A percentile compares a stretch with the other conserved stretches of the same genome.
Conservation (phyloP, 441 rosid genomes). For the Erysimum pusillum region DNA sequence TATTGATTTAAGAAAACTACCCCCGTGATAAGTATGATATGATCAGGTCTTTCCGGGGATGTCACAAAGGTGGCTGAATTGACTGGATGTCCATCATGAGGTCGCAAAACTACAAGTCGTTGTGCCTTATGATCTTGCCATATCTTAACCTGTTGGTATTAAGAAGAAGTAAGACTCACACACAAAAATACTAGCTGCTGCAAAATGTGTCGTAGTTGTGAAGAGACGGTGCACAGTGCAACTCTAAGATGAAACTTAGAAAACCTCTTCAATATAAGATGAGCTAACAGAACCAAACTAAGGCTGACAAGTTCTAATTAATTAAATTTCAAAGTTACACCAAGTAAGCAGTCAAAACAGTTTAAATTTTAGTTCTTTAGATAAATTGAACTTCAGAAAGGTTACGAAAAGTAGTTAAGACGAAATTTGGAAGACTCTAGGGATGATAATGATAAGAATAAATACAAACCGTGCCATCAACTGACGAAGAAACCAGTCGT, state of each 20-base stretch:
- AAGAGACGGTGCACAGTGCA: background rate
- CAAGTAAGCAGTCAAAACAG: background rate
- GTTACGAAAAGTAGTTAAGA: background rate
- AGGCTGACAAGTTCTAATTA: background rate
- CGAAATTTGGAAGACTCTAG: background rate
- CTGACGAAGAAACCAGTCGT: constrained; percentile 87
- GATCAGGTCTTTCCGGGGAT: constrained; percentile 84
- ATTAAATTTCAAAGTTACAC: background rate
- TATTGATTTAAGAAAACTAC: constrained; percentile 49
- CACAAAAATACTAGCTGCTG: background rate
- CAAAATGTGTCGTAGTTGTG: constrained; percentile 2
- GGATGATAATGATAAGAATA: constrained; percentile 15
- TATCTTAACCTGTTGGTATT: constrained; percentile 73
- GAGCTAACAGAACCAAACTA: constrained; percentile 20
- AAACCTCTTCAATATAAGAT: background rate
- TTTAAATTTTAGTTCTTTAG: background rate
- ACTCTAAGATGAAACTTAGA: background rate
- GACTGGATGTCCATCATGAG: constrained; percentile 89
- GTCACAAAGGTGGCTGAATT: constrained; percentile 78
- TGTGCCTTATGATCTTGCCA: constrained; percentile 86
- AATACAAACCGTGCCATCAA: constrained; percentile 85
- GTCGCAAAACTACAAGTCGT: constrained; percentile 78
- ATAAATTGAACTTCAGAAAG: background rate
- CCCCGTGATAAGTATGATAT: constrained; percentile 85
- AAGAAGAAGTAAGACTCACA: constrained; percentile 15